Percentiles rank a stretch among this genome's conserved stretches.
Conservation (phyloP, 495 filamentous ascomycete species). For the Trichoderma gamsii region DNA sequence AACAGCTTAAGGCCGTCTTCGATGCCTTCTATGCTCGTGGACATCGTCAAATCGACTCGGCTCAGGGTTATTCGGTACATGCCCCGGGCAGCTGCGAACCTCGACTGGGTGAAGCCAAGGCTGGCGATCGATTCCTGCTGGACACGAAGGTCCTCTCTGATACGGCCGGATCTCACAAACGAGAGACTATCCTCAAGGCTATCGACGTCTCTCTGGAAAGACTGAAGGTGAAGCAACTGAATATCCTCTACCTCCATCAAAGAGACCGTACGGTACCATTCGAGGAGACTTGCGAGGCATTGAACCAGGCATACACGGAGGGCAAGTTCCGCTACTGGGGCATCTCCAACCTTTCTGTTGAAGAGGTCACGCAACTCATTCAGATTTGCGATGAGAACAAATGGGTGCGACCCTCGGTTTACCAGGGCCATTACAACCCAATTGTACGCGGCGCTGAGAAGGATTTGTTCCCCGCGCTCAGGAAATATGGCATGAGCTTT, state of each 20-base stretch:
- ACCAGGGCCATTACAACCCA: constrained; percentile 61
- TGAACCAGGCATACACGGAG: constrained; percentile 43
- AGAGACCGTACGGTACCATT: constrained; percentile 42
- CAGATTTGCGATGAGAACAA: constrained; percentile 41
- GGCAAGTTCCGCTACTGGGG: constrained; percentile 43
- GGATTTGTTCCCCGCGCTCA: constrained; percentile 41
- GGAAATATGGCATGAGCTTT: constrained; percentile 40
- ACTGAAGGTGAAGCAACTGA: too few relatives aligned
- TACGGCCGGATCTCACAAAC: too few relatives aligned
- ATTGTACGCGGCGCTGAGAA: constrained; percentile 46
- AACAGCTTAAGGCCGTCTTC: too few relatives aligned
- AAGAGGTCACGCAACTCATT: constrained; percentile 47
- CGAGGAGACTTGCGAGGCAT: constrained; percentile 41
- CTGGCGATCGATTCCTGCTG: too few relatives aligned
- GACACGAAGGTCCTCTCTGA: too few relatives aligned
- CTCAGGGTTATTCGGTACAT: too few relatives aligned
- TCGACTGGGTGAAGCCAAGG: too few relatives aligned
- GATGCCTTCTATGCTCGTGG: too few relatives aligned
- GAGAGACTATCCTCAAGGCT: too few relatives aligned
- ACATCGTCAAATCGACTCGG: too few relatives aligned
- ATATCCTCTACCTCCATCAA: constrained; percentile 52
- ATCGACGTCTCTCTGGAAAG: too few relatives aligned
- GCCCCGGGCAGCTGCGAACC: too few relatives aligned
- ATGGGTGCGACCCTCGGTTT: constrained; percentile 56
- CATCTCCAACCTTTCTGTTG: constrained; percentile 45